phyloP scores from a whole-genome alignment of 2,329 filamentous ascomycete species.

The Graphilbum ipis-grandicollis region DNA sequence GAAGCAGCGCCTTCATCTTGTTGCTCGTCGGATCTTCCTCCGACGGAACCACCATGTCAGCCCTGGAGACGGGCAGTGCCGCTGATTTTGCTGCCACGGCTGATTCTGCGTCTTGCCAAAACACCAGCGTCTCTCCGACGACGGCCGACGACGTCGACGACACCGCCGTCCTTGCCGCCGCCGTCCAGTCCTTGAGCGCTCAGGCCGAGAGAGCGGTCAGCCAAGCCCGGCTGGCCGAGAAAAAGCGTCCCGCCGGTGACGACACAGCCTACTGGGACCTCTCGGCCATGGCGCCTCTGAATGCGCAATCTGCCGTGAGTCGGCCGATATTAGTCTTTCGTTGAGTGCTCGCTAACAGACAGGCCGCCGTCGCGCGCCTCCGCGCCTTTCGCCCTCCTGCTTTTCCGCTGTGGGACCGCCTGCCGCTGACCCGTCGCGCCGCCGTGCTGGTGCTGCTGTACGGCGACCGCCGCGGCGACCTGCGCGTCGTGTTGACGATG shows the following conservation, averaged over 20 bases:
- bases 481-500: conserved; percentile 56
- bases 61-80: too few species aligned
- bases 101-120: too few species aligned
- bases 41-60: too few species aligned
- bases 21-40: too few species aligned
- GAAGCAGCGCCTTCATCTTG: too few species aligned
- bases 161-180: too few species aligned
- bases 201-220: too few species aligned
- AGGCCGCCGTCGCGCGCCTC: conserved; percentile 43
- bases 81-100: too few species aligned
- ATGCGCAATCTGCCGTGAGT: conserved; percentile 35
- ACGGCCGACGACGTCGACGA: too few species aligned
- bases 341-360: neutral
- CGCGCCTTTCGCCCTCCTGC: conserved; percentile 42
- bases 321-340: neutral
- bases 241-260: conserved; percentile 10
- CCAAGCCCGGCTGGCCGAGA: too few species aligned
- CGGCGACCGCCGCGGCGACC: conserved; percentile 63
- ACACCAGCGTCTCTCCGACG: too few species aligned
- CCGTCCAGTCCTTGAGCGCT: too few species aligned
- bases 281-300: conserved; percentile 38
- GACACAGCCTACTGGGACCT: conserved; percentile 39
- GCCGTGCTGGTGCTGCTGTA: conserved; percentile 81
- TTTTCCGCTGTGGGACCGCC: conserved; percentile 42
- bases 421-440: conserved; percentile 52